Evolutionary conservation across 208 protist species (phyloP).

Genomic region (Angomonas deanei): DNA sequence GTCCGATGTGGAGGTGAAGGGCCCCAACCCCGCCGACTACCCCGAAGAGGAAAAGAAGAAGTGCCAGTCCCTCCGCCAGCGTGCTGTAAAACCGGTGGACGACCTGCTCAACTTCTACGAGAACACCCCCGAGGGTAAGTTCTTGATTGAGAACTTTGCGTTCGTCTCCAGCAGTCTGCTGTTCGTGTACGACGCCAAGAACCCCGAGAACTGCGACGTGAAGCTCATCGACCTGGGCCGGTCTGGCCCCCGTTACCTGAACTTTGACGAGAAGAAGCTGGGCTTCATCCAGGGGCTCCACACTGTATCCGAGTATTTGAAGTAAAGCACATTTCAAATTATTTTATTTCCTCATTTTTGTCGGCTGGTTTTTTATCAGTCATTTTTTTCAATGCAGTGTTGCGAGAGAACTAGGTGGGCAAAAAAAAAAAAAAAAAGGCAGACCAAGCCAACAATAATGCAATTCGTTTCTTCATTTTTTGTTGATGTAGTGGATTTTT

Average conservation of each 20-base stretch:
- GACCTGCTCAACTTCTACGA: slow-evolving; percentile 54
- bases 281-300: slow-evolving; percentile 62
- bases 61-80: background rate
- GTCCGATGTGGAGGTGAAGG: background rate
- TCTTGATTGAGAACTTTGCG: slow-evolving; percentile 41
- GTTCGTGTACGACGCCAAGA: slow-evolving; percentile 57
- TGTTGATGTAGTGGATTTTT: too few relatives aligned
- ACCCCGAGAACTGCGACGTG: slow-evolving; percentile 11
- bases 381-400: background rate
- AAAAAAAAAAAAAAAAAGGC: too few relatives aligned
- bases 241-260: slow-evolving; percentile 45
- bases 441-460: too few relatives aligned
- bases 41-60: background rate
- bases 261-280: slow-evolving; percentile 53
- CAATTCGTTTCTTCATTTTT: too few relatives aligned
- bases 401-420: too few relatives aligned
- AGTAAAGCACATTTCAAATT: too few relatives aligned
- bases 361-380: too few relatives aligned
- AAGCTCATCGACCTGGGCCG: slow-evolving; percentile 72
- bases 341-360: too few relatives aligned
- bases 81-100: background rate
- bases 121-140: slow-evolving; percentile 31
- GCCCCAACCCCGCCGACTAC: background rate
- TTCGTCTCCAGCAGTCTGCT: slow-evolving; percentile 74
- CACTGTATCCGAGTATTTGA: slow-evolving; percentile 20